Conservation (phyloP, 345 rosid species). For the Arabidopsis suecica region DNA sequence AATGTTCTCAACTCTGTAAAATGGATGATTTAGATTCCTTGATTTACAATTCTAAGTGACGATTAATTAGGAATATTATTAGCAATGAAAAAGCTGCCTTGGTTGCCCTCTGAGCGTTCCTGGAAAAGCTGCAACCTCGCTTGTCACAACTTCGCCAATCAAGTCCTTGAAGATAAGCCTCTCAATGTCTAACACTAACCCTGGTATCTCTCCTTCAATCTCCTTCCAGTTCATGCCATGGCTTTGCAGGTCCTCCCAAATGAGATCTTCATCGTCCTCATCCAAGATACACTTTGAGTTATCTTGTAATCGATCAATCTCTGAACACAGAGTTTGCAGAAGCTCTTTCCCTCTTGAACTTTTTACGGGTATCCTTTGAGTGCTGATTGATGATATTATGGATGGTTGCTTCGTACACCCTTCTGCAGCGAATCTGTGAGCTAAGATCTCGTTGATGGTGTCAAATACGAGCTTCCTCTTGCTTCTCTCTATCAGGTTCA, state of each 20-base stretch:
- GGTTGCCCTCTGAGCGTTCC: constrained; percentile 47
- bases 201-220: constrained; percentile 57
- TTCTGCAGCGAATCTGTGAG: constrained; percentile 49
- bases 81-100: constrained; percentile 59
- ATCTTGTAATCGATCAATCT: constrained; percentile 65
- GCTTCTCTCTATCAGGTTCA: constrained; percentile 49
- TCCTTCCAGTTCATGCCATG: constrained; percentile 58
- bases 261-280: constrained; percentile 56
- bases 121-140: constrained; percentile 47
- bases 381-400: constrained; percentile 40
- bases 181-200: constrained; percentile 71
- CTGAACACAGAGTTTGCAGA: constrained; percentile 62
- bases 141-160: constrained; percentile 64
- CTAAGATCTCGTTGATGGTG: constrained; percentile 69
- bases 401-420: constrained; percentile 47
- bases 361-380: constrained; percentile 37
- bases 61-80: constrained; percentile 48
- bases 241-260: constrained; percentile 60
- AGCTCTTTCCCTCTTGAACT: constrained; percentile 54
- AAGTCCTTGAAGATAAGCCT: constrained; percentile 86
- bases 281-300: constrained; percentile 54
- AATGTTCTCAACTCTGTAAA: constrained; percentile 35
- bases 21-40: constrained; percentile 31
- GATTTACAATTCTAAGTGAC: constrained; percentile 40
- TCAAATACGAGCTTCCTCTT: constrained; percentile 76